Percentiles rank a stretch among this genome's conserved stretches.
phyloP scores from a whole-genome alignment of 768 basidiomycete species.

The Hericium rajendrae region DNA sequence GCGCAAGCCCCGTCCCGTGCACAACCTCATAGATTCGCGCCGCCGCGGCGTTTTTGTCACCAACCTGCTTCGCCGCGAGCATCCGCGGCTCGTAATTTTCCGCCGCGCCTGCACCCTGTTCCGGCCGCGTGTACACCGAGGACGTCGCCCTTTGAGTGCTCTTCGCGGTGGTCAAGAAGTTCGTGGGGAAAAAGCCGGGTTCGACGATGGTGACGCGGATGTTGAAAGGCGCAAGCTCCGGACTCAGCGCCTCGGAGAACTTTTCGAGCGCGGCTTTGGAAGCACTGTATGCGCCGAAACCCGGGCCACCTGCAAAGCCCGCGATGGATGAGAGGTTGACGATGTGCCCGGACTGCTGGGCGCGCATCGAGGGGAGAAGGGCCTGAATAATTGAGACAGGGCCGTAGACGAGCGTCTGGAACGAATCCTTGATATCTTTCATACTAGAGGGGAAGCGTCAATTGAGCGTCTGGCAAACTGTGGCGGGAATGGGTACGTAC shows the following conservation, averaged over 20 bases:
- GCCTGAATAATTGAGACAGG: conserved; percentile 19
- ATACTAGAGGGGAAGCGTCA: neutral
- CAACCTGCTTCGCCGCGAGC: conserved; percentile 13
- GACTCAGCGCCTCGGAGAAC: conserved; percentile 17
- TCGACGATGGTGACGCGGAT: conserved; percentile 18
- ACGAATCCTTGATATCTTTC: conserved; percentile 12
- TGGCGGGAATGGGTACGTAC: neutral
- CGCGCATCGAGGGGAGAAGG: conserved; percentile 19
- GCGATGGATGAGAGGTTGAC: conserved; percentile 20
- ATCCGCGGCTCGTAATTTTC: conserved; percentile 2
- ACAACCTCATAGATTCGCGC: conserved; percentile 19
- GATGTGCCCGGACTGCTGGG: conserved; percentile 18
- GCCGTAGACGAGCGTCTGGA: conserved; percentile 22
- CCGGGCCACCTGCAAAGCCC: conserved; percentile 9
- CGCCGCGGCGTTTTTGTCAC: conserved; percentile 16
- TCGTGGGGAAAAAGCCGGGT: conserved; percentile 23
- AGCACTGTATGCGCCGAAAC: conserved; percentile 19
- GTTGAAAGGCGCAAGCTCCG: conserved; percentile 20
- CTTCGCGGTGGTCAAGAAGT: conserved; percentile 10
- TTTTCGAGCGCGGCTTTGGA: conserved; percentile 21
- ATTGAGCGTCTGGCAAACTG: neutral
- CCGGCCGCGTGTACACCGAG: conserved; percentile 12
- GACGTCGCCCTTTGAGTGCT: neutral
- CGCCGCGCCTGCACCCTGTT: conserved; percentile 11
- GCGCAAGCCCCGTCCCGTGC: conserved; percentile 12